Evolutionary conservation across 306 rosid species (phyloP), one percentile per base, ranked within the genome.

Genomic region (Arachis hypogaea): DNA sequence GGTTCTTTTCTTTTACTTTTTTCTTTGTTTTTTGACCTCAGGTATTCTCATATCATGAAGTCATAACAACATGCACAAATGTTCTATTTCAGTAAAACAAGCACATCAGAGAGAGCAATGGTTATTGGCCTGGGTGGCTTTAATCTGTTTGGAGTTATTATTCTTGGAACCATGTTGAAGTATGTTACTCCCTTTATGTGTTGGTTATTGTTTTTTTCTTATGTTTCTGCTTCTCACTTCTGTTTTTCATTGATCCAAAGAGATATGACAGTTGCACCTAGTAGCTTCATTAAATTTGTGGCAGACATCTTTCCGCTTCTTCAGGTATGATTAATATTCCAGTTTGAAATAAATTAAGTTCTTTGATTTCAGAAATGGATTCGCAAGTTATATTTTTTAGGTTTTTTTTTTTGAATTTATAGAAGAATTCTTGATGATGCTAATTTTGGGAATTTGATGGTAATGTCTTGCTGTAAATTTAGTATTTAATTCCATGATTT

Each of bases 101-200:
- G 84, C 65, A 7, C 77, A 52, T 83, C 96, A 55, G 96, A 94
- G 84, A 89, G 87, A 80, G 97, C 93, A 47, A 66, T 92, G 95
- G 97, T 86, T 59, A 63, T 86, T 71, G 99, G 97, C 72, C 77
- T 94, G 72, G 99, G 99, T 55, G 99, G 96, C 50, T 93, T 95
- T 66, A 95, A 95, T 87, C 88, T 95, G 68, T 90, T 95, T 74
- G 99, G 99, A 73, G 92, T 95, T 77, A 82, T 95, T 63, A 74
- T 92, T 82, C 99, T 95, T 40, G 99, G 98, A 87, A 72, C 96
- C 76, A 88, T 95, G 97, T 69, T 95, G 74, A 95, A 87, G 99
- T 95, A 92, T 77, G 96, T 61, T 75, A 59, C 46, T 79, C 63
- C 40, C 57, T 71, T 51, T 43, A 65, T 59, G 51, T 61, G 49